Conservation (phyloP, 2,329 filamentous ascomycete genomes). For the Penicillium sp. region DNA sequence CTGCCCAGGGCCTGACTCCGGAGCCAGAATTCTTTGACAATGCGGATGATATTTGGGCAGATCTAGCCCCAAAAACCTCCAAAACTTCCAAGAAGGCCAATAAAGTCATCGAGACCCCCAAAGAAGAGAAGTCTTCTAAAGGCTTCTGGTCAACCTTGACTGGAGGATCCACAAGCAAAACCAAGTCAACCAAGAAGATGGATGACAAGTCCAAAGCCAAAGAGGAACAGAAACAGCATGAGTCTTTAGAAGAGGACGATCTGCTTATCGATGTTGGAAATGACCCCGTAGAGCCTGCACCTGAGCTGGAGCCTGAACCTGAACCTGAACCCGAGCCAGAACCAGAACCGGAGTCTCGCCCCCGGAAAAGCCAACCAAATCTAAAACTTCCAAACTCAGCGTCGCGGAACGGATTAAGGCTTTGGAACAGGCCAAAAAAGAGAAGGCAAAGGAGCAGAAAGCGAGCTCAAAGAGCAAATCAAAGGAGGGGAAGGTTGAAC, state of each 20-base stretch:
- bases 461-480: slow-evolving; percentile 37
- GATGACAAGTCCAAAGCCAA: slow-evolving; percentile 27
- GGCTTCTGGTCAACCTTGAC: slow-evolving; percentile 49
- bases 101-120: slow-evolving; percentile 20
- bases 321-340: slow-evolving; percentile 37
- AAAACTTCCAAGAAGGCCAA: slow-evolving; percentile 35
- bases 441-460: slow-evolving; percentile 41
- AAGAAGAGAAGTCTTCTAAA: slow-evolving; percentile 42
- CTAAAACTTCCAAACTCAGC: slow-evolving; percentile 45
- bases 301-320: slow-evolving; percentile 26
- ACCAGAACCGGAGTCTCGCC: slow-evolving; percentile 40
- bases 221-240: slow-evolving; percentile 28
- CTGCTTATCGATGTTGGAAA: slow-evolving; percentile 37
- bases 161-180: slow-evolving; percentile 39
- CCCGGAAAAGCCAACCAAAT: slow-evolving; percentile 45
- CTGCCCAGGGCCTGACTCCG: slow-evolving; percentile 44
- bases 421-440: slow-evolving; percentile 44
- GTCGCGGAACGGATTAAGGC: slow-evolving; percentile 56
- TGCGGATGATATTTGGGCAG: slow-evolving; percentile 42
- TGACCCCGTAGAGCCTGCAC: slow-evolving; percentile 29
- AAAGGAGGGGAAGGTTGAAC: slow-evolving; percentile 21
- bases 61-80: slow-evolving; percentile 37
- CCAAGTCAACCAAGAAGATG: slow-evolving; percentile 47
- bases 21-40: slow-evolving; percentile 37
- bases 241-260: slow-evolving; percentile 25